A percentile compares a stretch with the other conserved stretches of the same genome.
Evolutionary conservation across 352 stramenopile species (phyloP).

Genomic region (Phytophthora citrophthora): DNA sequence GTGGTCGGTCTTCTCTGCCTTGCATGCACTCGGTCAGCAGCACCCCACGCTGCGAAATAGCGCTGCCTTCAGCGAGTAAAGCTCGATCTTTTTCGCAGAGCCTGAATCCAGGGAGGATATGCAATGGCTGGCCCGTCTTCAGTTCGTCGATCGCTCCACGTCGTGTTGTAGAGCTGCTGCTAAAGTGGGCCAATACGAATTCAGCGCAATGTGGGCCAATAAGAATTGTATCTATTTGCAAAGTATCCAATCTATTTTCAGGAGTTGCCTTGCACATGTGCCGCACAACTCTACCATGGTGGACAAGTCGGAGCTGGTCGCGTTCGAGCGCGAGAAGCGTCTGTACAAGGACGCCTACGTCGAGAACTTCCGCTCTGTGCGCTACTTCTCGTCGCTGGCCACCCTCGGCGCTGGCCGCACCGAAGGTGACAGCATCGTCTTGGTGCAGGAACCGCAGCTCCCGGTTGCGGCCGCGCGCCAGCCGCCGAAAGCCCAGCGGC

Average conservation of each 20-base stretch:
- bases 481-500: constrained; percentile 2
- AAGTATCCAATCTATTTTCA: constrained; percentile 17
- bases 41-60: not conserved
- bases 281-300: constrained; percentile 23
- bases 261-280: not conserved
- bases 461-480: constrained; percentile 2
- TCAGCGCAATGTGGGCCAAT: not conserved
- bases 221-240: not conserved
- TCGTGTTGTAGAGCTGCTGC: too few species aligned
- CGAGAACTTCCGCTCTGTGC: constrained; percentile 71
- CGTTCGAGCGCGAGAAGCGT: constrained; percentile 77
- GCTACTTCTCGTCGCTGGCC: constrained; percentile 75
- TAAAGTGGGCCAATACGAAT: constrained; percentile 6
- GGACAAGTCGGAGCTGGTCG: constrained; percentile 59
- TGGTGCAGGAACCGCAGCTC: constrained; percentile 55
- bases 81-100: constrained; percentile 7
- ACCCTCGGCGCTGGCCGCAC: constrained; percentile 52
- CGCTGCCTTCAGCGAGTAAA: not conserved
- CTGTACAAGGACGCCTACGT: constrained; percentile 82
- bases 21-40: not conserved
- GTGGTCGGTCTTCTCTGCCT: too few species aligned
- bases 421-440: constrained; percentile 67
- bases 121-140: constrained; percentile 10
- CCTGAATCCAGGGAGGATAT: constrained; percentile 7
- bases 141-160: constrained; percentile 13